These are phyloP conservation scores for Chalciporus piperatus DNA, from an alignment of 768 basidiomycete genomes.

Conservation along the genomic window DNA sequence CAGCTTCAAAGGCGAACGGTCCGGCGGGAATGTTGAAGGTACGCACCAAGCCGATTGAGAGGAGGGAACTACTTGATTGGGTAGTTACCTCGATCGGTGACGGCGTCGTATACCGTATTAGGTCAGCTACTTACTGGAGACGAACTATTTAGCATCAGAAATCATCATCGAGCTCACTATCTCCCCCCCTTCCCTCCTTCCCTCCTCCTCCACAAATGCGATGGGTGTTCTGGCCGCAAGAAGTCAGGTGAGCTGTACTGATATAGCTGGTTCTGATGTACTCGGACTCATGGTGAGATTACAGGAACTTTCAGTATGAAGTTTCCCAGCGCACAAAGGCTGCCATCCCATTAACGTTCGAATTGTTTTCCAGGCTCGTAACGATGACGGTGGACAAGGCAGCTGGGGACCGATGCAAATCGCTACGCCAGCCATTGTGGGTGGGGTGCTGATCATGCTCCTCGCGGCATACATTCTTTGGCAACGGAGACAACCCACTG, in stretches of 20 bases:
- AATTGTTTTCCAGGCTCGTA: conserved; percentile 15
- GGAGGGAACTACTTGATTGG: too few relatives aligned
- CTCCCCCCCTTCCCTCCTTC: too few relatives aligned
- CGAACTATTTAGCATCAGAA: conserved; percentile 9
- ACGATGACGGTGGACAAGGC: background rate
- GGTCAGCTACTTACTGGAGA: too few relatives aligned
- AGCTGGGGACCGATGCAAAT: conserved; percentile 33
- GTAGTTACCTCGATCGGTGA: too few relatives aligned
- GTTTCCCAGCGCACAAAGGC: background rate
- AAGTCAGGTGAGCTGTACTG: conserved; percentile 10
- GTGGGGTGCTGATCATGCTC: conserved; percentile 24
- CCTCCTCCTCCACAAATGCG: conserved; percentile 10
- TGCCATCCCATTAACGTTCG: background rate
- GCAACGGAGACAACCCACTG: conserved; percentile 14
- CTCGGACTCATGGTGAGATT: background rate
- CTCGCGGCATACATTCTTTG: conserved; percentile 24
- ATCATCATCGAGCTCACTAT: conserved; percentile 14
- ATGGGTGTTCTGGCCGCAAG: conserved; percentile 19
- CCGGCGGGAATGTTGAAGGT: too few relatives aligned
- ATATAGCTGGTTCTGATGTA: background rate
- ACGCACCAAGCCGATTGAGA: too few relatives aligned
- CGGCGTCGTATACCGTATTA: too few relatives aligned
- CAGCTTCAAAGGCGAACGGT: too few relatives aligned
- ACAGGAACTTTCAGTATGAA: conserved; percentile 24
- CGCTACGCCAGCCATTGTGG: conserved; percentile 34